Base-by-base conservation (phyloP, 306 rosid genomes). In the Castanea mollissima region DNA sequence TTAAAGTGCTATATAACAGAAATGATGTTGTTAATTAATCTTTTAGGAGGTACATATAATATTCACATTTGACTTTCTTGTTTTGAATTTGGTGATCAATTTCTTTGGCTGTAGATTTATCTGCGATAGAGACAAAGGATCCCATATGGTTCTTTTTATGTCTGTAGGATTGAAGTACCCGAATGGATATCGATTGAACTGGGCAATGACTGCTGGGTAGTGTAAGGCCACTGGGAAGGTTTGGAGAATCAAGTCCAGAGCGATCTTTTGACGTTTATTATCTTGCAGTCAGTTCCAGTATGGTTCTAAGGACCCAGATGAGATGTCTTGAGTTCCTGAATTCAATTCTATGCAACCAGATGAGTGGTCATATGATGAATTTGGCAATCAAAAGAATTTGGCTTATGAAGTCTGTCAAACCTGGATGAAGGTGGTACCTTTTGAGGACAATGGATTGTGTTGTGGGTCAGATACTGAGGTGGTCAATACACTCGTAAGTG, bases 151-250 rank as follows among this genome's bases (percentile, higher is more conserved):
- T 96, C 88, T 93, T 96, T 88, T 96, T 96, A 85, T 96, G 99
- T 81, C 99, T 97, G 0, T 92, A 90, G 88, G 97, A 93, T 81
- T 78, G 15, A 96, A 96, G 89, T 96, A 93, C 64, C 98, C 96
- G 14, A 93, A 91, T 69, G 99, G 99, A 20, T 83, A 88, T 83
- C 74, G 99, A 71, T 88, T 91, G 84, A 96, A 96, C 83, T 80
- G 99, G 81, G 98, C 99, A 51, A 93, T 98, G 5, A 65, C 0
- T 68, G 85, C 80, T 21, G 99, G 99, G 58, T 93, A 91, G 56
- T 96, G 99, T 98, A 96, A 96, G 83, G 99, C 99, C 8, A 96
- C 99, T 0, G 98, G 99, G 2, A 96, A 93, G 85, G 99, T 93
- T 90, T 92, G 99, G 5, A 87, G 15, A 79, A 96, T 96, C 41